Conservation (phyloP, 164 flowering plant species). For the Liriodendron chinense region DNA sequence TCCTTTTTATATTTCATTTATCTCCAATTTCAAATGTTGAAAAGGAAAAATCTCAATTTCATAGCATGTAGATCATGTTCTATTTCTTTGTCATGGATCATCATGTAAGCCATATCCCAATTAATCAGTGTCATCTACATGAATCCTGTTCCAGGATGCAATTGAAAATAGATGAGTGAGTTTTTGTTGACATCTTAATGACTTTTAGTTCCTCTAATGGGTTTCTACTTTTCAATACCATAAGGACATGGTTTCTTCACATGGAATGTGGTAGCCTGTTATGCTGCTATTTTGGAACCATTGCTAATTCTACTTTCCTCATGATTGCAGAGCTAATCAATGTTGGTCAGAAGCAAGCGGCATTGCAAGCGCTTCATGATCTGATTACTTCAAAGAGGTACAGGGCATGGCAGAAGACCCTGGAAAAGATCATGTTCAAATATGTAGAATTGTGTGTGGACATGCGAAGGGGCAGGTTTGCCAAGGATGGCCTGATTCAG, state of each 20-base stretch:
- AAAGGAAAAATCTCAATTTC: too few species aligned
- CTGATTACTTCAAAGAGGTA: conserved; percentile 86
- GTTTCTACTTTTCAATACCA: background rate
- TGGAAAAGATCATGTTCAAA: conserved; percentile 86
- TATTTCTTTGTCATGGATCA: too few species aligned
- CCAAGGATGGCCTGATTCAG: conserved; percentile 93
- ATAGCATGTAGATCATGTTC: too few species aligned
- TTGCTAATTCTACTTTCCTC: background rate
- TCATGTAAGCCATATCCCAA: too few species aligned
- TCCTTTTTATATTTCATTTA: too few species aligned
- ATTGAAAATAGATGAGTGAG: background rate
- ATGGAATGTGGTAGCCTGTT: background rate
- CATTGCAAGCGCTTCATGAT: conserved; percentile 82
- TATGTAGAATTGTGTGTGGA: conserved; percentile 96
- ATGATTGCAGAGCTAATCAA: conserved; percentile 71
- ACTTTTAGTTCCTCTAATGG: background rate
- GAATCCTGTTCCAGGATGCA: background rate
- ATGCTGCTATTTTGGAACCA: background rate
- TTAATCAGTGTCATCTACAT: too few species aligned
- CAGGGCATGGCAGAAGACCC: conserved; percentile 85
- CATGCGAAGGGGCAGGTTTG: conserved; percentile 79
- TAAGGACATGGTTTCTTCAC: background rate
- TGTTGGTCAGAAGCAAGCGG: conserved; percentile 96
- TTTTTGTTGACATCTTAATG: background rate
- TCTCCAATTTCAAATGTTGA: too few species aligned